Evolutionary conservation across 257 asterid genomes (phyloP), one percentile per base, ranked within the genome.

Genomic region (Scutellaria galericulata): DNA sequence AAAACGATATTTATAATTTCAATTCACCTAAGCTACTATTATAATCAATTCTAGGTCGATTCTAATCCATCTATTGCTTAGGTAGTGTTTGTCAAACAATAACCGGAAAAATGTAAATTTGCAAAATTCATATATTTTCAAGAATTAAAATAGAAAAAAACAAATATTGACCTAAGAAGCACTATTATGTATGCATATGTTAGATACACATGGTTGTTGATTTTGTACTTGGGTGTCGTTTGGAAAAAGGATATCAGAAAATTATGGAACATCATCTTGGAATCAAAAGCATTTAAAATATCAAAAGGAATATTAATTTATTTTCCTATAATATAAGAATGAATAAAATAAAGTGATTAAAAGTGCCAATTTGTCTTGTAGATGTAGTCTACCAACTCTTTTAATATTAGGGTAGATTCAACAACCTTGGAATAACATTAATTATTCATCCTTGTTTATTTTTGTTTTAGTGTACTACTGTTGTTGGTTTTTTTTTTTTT

Each of bases 291-390:
- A 39, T 55, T 4, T n/a, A 31, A 46, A 40, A 46, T 61, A 48
- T 50, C 8, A 50, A 48, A 39, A 39, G 37, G 37, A 31, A 31
- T 31, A 54, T n/a, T n/a, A n/a, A n/a, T 20, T 18, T 54, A 18
- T 22, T 55, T 4, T 20, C 22, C 22, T 55, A 24, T 64, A 35
- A 66, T 66, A 69, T 40, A 48, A 40, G 40, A 52, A 61, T 15
- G 58, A 59, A 52, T 76, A 69, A 61, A 52, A 8, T 35, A 75
- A 42, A 11, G n/a, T 12, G 52, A 22, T 39, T 60, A 76, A 80
- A 80, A 76, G 84, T 68, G 50, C 54, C 56, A 63, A 68, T 76
- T 76, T 72, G 84, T 76, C 84, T 48, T 77, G 31, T 39, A 57
- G 42, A 70, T 46, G 40, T 75, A 53, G 35, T 70, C 45, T 53